Evolutionary conservation across 495 filamentous ascomycete species (phyloP), one percentile per base, ranked within the genome.

Genomic region (Mytilinidion resinicola): DNA sequence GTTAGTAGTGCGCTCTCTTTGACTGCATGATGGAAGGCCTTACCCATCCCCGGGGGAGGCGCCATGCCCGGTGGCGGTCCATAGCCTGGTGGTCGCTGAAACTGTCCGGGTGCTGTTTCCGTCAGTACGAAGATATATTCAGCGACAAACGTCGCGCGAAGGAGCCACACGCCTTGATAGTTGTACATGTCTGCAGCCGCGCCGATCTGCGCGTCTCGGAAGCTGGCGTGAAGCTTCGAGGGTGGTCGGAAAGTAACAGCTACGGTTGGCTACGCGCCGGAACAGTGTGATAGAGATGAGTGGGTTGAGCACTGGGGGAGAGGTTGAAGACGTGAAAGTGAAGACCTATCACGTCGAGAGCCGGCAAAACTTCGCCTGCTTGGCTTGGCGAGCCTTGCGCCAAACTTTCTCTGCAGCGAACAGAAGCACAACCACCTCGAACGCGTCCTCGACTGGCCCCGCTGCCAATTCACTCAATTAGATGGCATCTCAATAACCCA

Each of bases 41-140:
- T 81, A 89, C 91, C 90, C 82, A 96, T 82, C 67, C 90, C 91
- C 56, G 91, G 90, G 52, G 91, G 88, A 65, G 86, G 83, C 59
- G 82, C 82, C 77, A 88, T 82, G 44, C 82, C 82, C 48, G 84
- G 85, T 25, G 83, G 69, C 20, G 79, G 74, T 57, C 80, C 81
- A 74, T 83, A 93, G 53, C 82, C 80, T 14, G 89, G 88, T 59
- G 87, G 25, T 7, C 82, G 78, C 60, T 86, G 86, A 76, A 85
- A 92, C 52, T 80, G 74, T 41, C 83, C 52, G n/a, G 67, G 60
- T n/a, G 47, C 41, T 60, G 33, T 61, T 15, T 59, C 33, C 9
- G 43, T 57, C 25, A 53, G 53, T 61, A 30, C 33, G 15, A 17
- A 34, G 1, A 15, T 42, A 9, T 33, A 19, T 36, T 9, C 3